phyloP scores from a whole-genome alignment of 495 filamentous ascomycete species.

The Xylaria bambusicola region DNA sequence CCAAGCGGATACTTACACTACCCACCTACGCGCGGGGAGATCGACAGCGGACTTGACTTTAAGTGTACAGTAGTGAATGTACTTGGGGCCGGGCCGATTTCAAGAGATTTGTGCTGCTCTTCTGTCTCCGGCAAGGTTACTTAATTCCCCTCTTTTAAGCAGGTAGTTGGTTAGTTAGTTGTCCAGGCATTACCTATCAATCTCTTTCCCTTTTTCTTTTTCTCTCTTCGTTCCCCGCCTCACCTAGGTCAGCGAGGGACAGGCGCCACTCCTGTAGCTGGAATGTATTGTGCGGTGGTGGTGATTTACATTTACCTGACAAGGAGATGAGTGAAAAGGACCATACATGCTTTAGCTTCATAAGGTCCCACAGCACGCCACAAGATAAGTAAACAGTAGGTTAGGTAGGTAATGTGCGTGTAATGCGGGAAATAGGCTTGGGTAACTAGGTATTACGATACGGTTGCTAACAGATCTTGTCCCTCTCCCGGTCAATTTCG shows the following conservation, averaged over 20 bases:
- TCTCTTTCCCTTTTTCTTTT: not conserved
- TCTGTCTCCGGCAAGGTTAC: not conserved
- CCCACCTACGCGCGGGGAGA: not conserved
- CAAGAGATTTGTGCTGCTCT: not conserved
- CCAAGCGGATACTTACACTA: no score
- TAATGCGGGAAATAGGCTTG: not conserved
- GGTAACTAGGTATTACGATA: no score
- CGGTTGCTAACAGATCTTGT: no score
- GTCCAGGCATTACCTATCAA: no score
- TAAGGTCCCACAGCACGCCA: constrained; percentile 3
- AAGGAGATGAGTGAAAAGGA: not conserved
- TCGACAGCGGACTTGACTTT: not conserved
- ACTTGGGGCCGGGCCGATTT: constrained; percentile 3
- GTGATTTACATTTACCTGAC: no score
- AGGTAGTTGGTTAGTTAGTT: not conserved
- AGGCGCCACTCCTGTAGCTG: not conserved
- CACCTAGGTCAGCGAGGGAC: constrained; percentile 13
- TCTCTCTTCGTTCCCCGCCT: not conserved
- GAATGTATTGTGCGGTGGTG: no score
- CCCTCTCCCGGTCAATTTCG: no score
- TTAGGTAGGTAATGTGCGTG: not conserved
- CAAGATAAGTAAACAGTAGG: not conserved
- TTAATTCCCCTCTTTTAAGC: not conserved
- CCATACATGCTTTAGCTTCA: constrained; percentile 3
- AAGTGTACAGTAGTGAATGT: not conserved